Conservation (phyloP, 1,139 yeast species). For the Saccharomyces hybrid region DNA sequence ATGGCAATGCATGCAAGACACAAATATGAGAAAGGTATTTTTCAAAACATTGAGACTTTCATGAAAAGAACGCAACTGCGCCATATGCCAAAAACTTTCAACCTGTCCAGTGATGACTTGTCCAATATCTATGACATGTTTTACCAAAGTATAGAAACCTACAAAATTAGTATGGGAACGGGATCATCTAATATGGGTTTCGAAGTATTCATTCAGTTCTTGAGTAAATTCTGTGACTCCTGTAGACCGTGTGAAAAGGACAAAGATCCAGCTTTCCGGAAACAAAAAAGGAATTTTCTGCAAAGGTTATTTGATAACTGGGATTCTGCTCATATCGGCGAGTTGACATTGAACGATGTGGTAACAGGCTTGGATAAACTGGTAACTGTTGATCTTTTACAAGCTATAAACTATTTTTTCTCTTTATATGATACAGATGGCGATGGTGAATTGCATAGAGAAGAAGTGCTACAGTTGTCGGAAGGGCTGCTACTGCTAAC, state of each 20-base stretch:
- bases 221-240: constrained; percentile 83
- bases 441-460: constrained; percentile 61
- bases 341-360: constrained; percentile 60
- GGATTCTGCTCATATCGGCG: constrained; percentile 51
- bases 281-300: constrained; percentile 41
- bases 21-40: constrained; percentile 66
- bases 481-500: constrained; percentile 81
- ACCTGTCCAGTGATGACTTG: constrained; percentile 50
- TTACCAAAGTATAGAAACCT: constrained; percentile 64
- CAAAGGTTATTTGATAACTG: constrained; percentile 59
- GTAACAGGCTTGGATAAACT: constrained; percentile 65
- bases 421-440: constrained; percentile 60
- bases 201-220: constrained; percentile 60
- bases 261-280: constrained; percentile 32
- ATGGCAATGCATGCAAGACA: constrained; percentile 61
- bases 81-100: constrained; percentile 65
- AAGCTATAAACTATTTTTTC: constrained; percentile 69
- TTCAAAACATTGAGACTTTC: constrained; percentile 79
- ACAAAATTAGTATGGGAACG: constrained; percentile 58
- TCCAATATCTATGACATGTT: constrained; percentile 78
- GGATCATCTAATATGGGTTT: constrained; percentile 71
- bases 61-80: constrained; percentile 88
- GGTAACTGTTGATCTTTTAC: constrained; percentile 68
- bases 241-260: constrained; percentile 37
- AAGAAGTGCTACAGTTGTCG: constrained; percentile 72